Base-by-base conservation (phyloP, 257 asterid species). In the Oldenlandia corymbosa region DNA sequence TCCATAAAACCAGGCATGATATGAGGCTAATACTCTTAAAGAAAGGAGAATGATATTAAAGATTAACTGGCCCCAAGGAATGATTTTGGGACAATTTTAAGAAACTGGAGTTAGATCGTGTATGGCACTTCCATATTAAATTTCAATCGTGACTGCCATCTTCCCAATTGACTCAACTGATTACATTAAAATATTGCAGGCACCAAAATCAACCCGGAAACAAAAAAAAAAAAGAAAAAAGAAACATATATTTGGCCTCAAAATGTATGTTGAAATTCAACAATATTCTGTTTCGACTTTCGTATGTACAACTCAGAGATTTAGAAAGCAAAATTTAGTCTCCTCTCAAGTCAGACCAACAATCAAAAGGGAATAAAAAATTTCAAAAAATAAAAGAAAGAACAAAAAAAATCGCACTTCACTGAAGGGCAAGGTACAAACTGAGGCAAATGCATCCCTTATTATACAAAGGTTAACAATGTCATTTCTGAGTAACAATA, bases 121-220 rank as follows among this genome's bases (percentile, higher is more conserved):
- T 57, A 64, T 51, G 68, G 68, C 84, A 76, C 73, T 69, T 34
- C 68, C 37, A 2, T 18, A 16, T 10, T 58, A n/a, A 36, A 51
- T 53, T 48, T 46, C 63, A 57, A 77, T 78, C 47, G 82, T 81
- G 86, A 68, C 31, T 57, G 11, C 74, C 91, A 81, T 73, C 80
- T 73, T 71, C 66, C 62, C 41, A 66, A 18, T 43, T 60, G 62
- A 41, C 32, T 37, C 27, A 11, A 41, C 27, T 51, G 47, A 46
- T 34, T 3, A 30, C 12, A 31, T 56, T 37, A 17, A 0, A 4
- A 13, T 9, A 7, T 56, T 56, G 28, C 20, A 37, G 23, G 23
- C 39, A 28, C 13, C 23, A 14, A 27, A 34, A 16, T n/a, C n/a
- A n/a, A n/a, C n/a, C n/a, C n/a, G n/a, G n/a, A n/a, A n/a, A n/a